A percentile compares a stretch with the other conserved stretches of the same genome.
phyloP scores from a whole-genome alignment of 192 early-diverging fungal species.

The Globomyces pollinis-pini region DNA sequence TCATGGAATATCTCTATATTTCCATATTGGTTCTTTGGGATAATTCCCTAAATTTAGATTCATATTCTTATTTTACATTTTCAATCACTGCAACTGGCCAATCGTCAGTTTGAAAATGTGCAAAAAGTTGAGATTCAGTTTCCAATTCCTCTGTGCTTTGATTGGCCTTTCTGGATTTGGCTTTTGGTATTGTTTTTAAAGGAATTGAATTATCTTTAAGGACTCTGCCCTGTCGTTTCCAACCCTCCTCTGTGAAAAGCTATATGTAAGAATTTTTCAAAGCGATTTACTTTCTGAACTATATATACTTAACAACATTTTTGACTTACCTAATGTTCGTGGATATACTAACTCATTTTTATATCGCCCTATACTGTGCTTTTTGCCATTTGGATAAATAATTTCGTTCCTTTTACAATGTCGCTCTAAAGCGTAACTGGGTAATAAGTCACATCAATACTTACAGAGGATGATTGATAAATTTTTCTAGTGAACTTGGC shows the following conservation, averaged over 20 bases:
- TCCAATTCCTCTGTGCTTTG: constrained; percentile 84
- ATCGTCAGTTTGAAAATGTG: neutral
- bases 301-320: constrained; percentile 26
- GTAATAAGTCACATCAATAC: neutral
- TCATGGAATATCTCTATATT: constrained; percentile 76
- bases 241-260: neutral
- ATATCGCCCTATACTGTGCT: constrained; percentile 65
- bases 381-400: constrained; percentile 50
- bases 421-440: constrained; percentile 72
- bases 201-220: neutral
- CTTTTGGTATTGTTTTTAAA: neutral
- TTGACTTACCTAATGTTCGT: constrained; percentile 56
- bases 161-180: neutral
- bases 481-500: constrained; percentile 69
- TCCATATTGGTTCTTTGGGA: constrained; percentile 77
- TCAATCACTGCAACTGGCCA: no score
- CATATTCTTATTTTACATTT: constrained; percentile 44
- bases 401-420: constrained; percentile 75
- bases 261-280: neutral
- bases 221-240: constrained; percentile 1
- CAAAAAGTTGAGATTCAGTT: constrained; percentile 55
- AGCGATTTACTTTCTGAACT: neutral
- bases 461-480: constrained; percentile 76
- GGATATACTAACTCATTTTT: constrained; percentile 76
- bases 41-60: constrained; percentile 53